Percentiles rank a stretch among this genome's conserved stretches.
Evolutionary conservation across 352 stramenopile genomes (phyloP).

Genomic region (Plasmopara muralis): DNA sequence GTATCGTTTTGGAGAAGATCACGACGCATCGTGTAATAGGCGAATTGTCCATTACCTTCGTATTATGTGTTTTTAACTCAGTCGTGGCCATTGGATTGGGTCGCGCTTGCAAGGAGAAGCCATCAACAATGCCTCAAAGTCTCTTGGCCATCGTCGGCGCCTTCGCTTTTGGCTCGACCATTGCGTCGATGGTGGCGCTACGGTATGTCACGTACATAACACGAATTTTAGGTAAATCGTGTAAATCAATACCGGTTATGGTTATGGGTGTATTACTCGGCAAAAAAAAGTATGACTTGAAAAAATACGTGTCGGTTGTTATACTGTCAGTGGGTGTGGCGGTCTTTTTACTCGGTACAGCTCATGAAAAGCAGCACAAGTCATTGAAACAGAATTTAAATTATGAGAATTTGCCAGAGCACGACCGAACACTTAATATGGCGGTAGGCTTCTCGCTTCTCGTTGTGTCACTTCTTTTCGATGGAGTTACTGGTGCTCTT

Average conservation of each 20-base stretch:
- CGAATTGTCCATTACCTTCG: conserved; percentile 80
- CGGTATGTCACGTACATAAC: conserved; percentile 85
- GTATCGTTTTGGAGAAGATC: conserved; percentile 77
- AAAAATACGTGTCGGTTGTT: conserved; percentile 79
- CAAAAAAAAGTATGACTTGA: conserved; percentile 75
- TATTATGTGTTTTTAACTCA: conserved; percentile 77
- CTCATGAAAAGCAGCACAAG: conserved; percentile 60
- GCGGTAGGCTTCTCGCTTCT: conserved; percentile 60
- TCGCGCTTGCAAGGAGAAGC: conserved; percentile 51
- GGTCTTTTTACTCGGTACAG: conserved; percentile 67
- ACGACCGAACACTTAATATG: conserved; percentile 60
- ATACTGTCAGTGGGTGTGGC: conserved; percentile 69
- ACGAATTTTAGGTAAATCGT: conserved; percentile 81
- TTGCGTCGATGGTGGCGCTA: conserved; percentile 75
- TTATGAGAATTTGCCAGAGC: conserved; percentile 30
- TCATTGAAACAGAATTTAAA: conserved; percentile 35
- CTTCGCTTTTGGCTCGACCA: conserved; percentile 71
- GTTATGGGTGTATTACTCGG: conserved; percentile 65
- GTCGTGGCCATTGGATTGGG: conserved; percentile 55
- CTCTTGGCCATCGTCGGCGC: conserved; percentile 58
- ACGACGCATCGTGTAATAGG: conserved; percentile 74
- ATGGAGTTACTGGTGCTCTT: conserved; percentile 69
- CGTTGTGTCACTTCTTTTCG: conserved; percentile 67
- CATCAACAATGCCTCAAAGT: conserved; percentile 63
- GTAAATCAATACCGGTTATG: conserved; percentile 85